A percentile compares a stretch with the other conserved stretches of the same genome.
Evolutionary conservation across 1,284 basidiomycete species (phyloP).

Genomic region (Trichosporon ovoides): DNA sequence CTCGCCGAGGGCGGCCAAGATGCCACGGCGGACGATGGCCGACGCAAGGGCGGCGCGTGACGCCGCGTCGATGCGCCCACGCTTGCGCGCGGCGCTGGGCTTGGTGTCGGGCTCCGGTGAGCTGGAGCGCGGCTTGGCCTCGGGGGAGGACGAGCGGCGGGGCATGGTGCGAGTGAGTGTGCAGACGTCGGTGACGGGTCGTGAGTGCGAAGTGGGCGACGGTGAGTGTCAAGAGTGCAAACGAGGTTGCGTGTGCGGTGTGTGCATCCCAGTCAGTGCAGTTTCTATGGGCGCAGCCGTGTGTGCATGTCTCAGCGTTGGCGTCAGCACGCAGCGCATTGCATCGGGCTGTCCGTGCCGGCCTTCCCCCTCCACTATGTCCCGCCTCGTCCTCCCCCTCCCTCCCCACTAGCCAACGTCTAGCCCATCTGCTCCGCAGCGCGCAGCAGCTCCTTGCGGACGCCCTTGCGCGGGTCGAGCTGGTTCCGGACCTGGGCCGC

Average conservation of each 20-base stretch:
- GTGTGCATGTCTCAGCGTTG: too few species aligned
- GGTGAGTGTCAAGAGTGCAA: too few species aligned
- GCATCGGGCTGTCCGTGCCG: not conserved
- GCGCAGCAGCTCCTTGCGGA: not conserved
- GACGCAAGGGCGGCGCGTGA: not conserved
- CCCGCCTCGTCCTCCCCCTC: not conserved
- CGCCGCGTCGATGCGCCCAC: not conserved
- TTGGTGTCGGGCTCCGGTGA: not conserved
- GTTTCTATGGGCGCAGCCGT: too few species aligned
- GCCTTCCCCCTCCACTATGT: not conserved
- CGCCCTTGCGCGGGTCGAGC: not conserved
- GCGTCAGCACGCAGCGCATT: too few species aligned
- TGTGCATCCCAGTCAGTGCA: too few species aligned
- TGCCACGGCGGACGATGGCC: not conserved
- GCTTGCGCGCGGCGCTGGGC: not conserved
- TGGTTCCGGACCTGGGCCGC: not conserved
- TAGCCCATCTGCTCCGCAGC: not conserved
- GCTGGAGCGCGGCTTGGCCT: not conserved
- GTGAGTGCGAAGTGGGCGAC: too few species aligned
- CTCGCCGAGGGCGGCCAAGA: not conserved
- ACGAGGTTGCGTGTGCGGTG: too few species aligned
- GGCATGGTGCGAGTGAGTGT: not conserved
- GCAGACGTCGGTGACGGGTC: too few species aligned
- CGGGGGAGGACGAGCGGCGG: not conserved
- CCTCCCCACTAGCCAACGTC: not conserved